These are phyloP conservation scores for Aspergillus arachidicola DNA, from an alignment of 2,329 filamentous ascomycete genomes.

Conservation along the genomic window DNA sequence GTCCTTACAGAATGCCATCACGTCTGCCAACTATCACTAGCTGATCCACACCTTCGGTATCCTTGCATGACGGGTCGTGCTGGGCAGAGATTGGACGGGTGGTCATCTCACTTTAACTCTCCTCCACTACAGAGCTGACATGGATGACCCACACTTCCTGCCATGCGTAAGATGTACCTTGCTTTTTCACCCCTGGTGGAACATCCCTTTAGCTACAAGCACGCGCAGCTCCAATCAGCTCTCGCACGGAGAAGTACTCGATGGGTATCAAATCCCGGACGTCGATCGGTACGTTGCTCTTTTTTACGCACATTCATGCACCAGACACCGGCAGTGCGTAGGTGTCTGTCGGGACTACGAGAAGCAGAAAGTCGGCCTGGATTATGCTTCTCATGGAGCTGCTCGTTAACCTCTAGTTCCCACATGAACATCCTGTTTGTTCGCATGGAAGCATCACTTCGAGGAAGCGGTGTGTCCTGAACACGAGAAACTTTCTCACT, in stretches of 20 bases:
- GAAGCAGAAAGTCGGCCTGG: too few species aligned
- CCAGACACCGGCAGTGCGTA: too few species aligned
- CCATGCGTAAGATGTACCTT: not conserved
- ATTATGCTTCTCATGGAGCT: not conserved
- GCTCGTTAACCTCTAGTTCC: not conserved
- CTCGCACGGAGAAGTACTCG: not conserved
- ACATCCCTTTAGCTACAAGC: not conserved
- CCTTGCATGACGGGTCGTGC: not conserved
- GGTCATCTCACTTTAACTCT: not conserved
- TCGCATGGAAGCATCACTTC: not conserved
- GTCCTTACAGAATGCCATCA: not conserved
- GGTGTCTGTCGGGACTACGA: too few species aligned
- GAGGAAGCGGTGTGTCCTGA: not conserved
- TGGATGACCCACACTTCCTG: not conserved
- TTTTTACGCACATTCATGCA: too few species aligned
- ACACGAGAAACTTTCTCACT: not conserved
- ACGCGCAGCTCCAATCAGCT: not conserved
- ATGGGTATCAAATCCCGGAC: not conserved
- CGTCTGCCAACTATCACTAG: not conserved
- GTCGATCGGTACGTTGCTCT: not conserved
- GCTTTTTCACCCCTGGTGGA: not conserved
- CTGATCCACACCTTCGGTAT: not conserved
- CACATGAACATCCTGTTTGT: not conserved
- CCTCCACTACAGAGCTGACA: not conserved
- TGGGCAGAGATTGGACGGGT: not conserved